These are phyloP conservation scores for Elsinoe fawcettii DNA, from an alignment of 2,329 filamentous ascomycete genomes.

Conservation along the genomic window DNA sequence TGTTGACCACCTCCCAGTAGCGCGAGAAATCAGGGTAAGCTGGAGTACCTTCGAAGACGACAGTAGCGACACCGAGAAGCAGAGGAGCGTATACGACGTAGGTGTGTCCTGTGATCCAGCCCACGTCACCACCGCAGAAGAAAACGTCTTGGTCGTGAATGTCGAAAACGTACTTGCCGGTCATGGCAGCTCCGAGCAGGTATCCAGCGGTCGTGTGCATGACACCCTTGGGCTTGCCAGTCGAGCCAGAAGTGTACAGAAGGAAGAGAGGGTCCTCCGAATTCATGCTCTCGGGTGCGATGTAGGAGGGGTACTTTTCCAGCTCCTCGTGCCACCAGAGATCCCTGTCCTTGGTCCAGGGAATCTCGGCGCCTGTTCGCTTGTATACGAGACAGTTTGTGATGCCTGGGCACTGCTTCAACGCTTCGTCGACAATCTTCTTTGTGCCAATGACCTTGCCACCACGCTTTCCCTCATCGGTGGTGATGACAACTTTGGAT, in stretches of 20 bases:
- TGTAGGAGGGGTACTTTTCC: constrained; percentile 91
- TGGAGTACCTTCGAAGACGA: constrained; percentile 96
- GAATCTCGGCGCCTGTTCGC: constrained; percentile 86
- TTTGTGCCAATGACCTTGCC: constrained; percentile 97
- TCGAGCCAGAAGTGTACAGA: constrained; percentile 95
- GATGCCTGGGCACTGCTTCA: constrained; percentile 91
- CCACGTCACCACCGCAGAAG: constrained; percentile 97
- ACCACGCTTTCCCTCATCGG: constrained; percentile 94
- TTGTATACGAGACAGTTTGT: constrained; percentile 83
- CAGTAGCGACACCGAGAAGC: constrained; percentile 83
- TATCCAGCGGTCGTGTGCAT: constrained; percentile 97
- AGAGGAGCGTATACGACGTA: constrained; percentile 97
- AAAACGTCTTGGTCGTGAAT: constrained; percentile 89
- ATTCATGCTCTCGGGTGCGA: constrained; percentile 79
- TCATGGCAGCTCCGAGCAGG: constrained; percentile 83
- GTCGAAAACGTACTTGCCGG: constrained; percentile 97
- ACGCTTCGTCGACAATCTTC: constrained; percentile 96
- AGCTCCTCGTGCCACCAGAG: constrained; percentile 99
- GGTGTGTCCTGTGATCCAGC: constrained; percentile 98
- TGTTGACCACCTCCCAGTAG: constrained; percentile 97
- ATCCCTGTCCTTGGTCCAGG: constrained; percentile 82
- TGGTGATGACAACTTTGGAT: constrained; percentile 90
- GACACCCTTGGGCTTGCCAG: constrained; percentile 96
- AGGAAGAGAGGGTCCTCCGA: constrained; percentile 96
- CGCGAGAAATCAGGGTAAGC: constrained; percentile 96